A percentile compares a stretch with the other conserved stretches of the same genome.
These are phyloP conservation scores for Salix arbutifolia DNA, from an alignment of 345 rosid genomes.

Conservation along the genomic window DNA sequence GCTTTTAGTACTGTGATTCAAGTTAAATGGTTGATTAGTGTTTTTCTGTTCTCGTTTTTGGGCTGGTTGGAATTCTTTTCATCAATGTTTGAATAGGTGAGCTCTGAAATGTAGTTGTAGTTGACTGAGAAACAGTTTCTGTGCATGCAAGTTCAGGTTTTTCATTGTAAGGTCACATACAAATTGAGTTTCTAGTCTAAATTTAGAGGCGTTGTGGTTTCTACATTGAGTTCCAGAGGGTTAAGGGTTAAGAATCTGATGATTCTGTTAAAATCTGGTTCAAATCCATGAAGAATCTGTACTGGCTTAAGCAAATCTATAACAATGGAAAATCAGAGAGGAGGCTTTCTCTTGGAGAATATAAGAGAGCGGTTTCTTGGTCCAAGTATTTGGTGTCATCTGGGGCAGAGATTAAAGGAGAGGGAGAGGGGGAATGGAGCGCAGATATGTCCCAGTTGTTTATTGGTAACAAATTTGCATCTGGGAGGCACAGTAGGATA, in stretches of 20 bases:
- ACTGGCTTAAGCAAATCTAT: slow-evolving; percentile 55
- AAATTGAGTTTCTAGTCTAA: background rate
- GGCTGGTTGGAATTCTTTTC: background rate
- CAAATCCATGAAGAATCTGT: slow-evolving; percentile 51
- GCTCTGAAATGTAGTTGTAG: slow-evolving; percentile 27
- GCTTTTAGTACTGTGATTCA: background rate
- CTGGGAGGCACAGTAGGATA: slow-evolving; percentile 75
- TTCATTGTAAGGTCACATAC: background rate
- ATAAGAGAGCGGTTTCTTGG: slow-evolving; percentile 68
- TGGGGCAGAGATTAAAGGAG: slow-evolving; percentile 69
- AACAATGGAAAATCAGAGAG: slow-evolving; percentile 47
- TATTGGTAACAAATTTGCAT: slow-evolving; percentile 65
- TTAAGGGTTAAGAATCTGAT: slow-evolving; percentile 20
- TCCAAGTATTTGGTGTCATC: slow-evolving; percentile 75
- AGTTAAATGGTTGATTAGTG: slow-evolving; percentile 1
- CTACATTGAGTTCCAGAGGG: slow-evolving; percentile 15
- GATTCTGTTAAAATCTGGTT: slow-evolving; percentile 22
- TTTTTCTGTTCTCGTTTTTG: background rate
- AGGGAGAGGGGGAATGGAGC: slow-evolving; percentile 66
- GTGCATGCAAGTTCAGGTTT: slow-evolving; percentile 14
- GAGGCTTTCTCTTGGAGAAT: slow-evolving; percentile 66
- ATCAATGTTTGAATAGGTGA: background rate
- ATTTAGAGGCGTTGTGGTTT: background rate
- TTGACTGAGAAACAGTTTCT: slow-evolving; percentile 11
- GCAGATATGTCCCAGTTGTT: slow-evolving; percentile 77